Conservation (phyloP, 73 alveolate genomes). For the Paramecium primaurelia region DNA sequence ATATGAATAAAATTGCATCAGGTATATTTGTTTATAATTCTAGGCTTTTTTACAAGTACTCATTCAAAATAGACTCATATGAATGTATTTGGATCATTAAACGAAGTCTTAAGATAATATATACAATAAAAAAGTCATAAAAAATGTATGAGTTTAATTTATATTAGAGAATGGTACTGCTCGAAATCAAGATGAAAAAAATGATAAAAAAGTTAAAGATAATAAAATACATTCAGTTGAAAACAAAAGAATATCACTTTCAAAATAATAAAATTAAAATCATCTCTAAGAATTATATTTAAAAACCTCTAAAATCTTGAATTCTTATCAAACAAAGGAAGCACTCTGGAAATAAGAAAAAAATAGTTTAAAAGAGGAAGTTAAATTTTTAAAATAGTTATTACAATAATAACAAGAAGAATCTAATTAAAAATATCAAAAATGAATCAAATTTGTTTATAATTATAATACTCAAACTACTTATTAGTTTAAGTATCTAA, state of each 20-base stretch:
- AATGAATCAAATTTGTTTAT: neutral
- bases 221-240: neutral
- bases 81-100: slow-evolving; percentile 13
- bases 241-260: neutral
- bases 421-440: neutral
- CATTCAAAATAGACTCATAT: neutral
- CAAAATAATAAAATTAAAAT: neutral
- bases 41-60: slow-evolving; percentile 1
- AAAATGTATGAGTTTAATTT: neutral
- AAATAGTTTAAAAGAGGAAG: neutral
- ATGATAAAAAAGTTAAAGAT: neutral
- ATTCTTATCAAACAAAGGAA: neutral
- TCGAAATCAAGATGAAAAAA: neutral
- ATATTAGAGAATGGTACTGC: slow-evolving; percentile 5
- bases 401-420: neutral
- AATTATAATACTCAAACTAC: neutral
- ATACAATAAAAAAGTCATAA: neutral
- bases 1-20: neutral
- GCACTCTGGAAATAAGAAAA: neutral
- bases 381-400: neutral
- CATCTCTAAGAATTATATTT: neutral
- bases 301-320: neutral
- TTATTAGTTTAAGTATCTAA: neutral
- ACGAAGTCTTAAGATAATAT: neutral
- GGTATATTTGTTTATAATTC: neutral